Evolutionary conservation across 1,139 yeast species (phyloP).

Genomic region (Geotrichum siamense): DNA sequence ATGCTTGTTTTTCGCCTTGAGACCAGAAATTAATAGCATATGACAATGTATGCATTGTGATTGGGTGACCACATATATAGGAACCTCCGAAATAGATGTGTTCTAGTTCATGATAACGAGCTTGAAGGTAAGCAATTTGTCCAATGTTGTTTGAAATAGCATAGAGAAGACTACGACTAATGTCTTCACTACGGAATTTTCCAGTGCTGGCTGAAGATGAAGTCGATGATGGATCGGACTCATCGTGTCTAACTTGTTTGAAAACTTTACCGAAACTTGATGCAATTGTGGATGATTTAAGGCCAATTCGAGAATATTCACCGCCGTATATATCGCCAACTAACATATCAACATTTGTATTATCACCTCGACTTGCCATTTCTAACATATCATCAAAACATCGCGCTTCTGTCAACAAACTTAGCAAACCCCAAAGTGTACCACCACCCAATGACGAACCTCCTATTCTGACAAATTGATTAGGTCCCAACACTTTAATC

Average conservation of each 20-base stretch:
- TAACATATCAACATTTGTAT: slow-evolving; percentile 83
- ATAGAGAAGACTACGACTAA: slow-evolving; percentile 75
- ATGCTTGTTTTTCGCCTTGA: slow-evolving; percentile 82
- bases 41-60: slow-evolving; percentile 87
- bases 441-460: slow-evolving; percentile 98
- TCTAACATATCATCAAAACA: slow-evolving; percentile 92
- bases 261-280: slow-evolving; percentile 96
- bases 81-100: slow-evolving; percentile 95
- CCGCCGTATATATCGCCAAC: slow-evolving; percentile 95
- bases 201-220: too few relatives aligned
- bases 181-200: slow-evolving; percentile 69
- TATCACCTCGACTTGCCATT: slow-evolving; percentile 85
- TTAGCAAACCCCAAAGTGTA: slow-evolving; percentile 90
- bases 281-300: slow-evolving; percentile 86
- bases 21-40: slow-evolving; percentile 98
- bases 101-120: slow-evolving; percentile 71
- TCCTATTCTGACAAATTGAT: slow-evolving; percentile 76
- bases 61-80: slow-evolving; percentile 86
- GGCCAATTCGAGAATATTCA: slow-evolving; percentile 81
- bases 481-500: slow-evolving; percentile 82
- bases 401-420: slow-evolving; percentile 77
- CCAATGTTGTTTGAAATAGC: slow-evolving; percentile 94
- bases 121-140: slow-evolving; percentile 92
- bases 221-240: too few relatives aligned
- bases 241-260: slow-evolving; percentile 46